phyloP scores from a whole-genome alignment of 2,329 filamentous ascomycete species.

The Penicillium sp. region DNA sequence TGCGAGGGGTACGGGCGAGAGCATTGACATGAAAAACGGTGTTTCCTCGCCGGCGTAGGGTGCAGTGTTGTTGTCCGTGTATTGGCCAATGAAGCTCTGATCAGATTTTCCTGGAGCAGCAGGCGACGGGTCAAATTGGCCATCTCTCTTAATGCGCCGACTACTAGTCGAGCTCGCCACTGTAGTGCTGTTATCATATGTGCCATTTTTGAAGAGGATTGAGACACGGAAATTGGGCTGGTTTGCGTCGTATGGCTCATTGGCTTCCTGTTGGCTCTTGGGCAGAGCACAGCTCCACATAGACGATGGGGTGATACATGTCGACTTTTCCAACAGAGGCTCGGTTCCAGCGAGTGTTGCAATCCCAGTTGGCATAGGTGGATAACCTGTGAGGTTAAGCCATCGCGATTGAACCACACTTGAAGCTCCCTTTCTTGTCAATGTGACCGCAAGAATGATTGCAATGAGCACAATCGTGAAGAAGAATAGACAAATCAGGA shows the following conservation, averaged over 20 bases:
- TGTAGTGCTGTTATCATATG: conserved; percentile 63
- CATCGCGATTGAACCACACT: conserved; percentile 59
- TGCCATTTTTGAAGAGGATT: conserved; percentile 63
- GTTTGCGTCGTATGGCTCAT: conserved; percentile 63
- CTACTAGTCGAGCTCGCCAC: conserved; percentile 40
- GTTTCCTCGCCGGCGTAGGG: conserved; percentile 83
- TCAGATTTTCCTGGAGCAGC: conserved; percentile 61
- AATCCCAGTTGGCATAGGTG: conserved; percentile 81
- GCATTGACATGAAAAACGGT: conserved; percentile 81
- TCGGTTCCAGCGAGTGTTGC: conserved; percentile 75
- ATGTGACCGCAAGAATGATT: conserved; percentile 58
- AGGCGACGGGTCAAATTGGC: conserved; percentile 47
- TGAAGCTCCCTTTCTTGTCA: conserved; percentile 50
- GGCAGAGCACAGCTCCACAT: conserved; percentile 87
- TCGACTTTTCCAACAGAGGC: conserved; percentile 62
- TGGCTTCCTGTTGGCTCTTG: conserved; percentile 69
- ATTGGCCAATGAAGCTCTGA: conserved; percentile 76
- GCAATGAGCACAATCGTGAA: conserved; percentile 59
- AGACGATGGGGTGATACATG: conserved; percentile 70
- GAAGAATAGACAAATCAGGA: conserved; percentile 54
- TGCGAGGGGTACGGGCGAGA: conserved; percentile 46
- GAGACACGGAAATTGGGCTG: conserved; percentile 80
- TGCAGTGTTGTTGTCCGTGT: conserved; percentile 74
- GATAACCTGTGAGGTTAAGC: conserved; percentile 84
- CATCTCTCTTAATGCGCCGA: conserved; percentile 28